Percentiles rank a stretch among this genome's conserved stretches.
Conservation (phyloP, 495 filamentous ascomycete species). For the Hypoxylon lenormandii region DNA sequence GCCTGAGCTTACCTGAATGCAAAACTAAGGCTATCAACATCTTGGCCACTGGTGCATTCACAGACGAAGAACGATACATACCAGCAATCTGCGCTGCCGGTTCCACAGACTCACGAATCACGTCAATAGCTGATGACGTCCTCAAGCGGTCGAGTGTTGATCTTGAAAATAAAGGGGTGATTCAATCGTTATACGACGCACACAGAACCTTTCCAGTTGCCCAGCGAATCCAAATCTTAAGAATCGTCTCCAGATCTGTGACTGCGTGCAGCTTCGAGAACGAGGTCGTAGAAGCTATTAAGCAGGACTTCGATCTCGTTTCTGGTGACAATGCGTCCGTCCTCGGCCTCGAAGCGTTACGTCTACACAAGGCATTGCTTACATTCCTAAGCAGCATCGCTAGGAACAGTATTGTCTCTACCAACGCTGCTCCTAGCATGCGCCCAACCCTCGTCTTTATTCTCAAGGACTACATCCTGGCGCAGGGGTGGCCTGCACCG, state of each 20-base stretch:
- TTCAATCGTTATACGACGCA: conserved; percentile 73
- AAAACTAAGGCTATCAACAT: conserved; percentile 78
- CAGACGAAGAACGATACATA: conserved; percentile 80
- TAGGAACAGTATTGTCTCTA: conserved; percentile 70
- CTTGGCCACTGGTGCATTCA: conserved; percentile 85
- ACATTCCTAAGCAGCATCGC: conserved; percentile 89
- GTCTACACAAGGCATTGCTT: conserved; percentile 85
- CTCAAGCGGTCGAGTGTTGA: conserved; percentile 78
- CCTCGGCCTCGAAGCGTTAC: conserved; percentile 75
- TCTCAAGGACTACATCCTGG: conserved; percentile 78
- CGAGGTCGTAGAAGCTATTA: conserved; percentile 75
- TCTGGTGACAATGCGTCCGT: conserved; percentile 53
- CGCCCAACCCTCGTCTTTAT: conserved; percentile 77
- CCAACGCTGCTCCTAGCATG: conserved; percentile 68
- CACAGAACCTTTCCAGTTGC: conserved; percentile 78
- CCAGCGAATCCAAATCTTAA: conserved; percentile 79
- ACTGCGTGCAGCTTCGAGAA: conserved; percentile 70
- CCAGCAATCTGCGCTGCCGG: conserved; percentile 83
- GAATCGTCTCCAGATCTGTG: conserved; percentile 80
- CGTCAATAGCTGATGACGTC: conserved; percentile 83
- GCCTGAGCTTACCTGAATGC: conserved; percentile 72
- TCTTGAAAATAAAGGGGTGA: conserved; percentile 74
- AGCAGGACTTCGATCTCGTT: conserved; percentile 66
- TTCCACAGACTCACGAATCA: conserved; percentile 82
- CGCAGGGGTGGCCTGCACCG: conserved; percentile 84